Base-by-base conservation (phyloP, 1,284 basidiomycete genomes). In the Puccinia polysora region DNA sequence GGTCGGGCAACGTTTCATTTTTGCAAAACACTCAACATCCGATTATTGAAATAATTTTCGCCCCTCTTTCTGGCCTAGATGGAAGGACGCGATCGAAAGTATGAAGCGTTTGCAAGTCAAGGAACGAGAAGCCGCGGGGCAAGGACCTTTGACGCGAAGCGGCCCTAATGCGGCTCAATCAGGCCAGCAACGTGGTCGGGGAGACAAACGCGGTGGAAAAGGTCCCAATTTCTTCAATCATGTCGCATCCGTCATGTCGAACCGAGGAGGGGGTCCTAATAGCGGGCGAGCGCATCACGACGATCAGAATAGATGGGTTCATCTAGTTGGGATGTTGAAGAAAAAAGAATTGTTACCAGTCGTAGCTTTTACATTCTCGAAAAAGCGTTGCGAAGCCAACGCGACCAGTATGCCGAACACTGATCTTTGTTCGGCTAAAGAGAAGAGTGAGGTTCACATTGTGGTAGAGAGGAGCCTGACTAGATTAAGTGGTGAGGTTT, bases 371-470 rank as follows among this genome's bases (percentile, higher is more conserved):
- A 96, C 95, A 0, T 89, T 99, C 77, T 96, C 92, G 55, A 99
- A 99, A 83, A 93, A 91, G 80, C 84, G 87, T 65, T 99, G 96
- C 78, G 95, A 98, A 81, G 96, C 97, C 81, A 92, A 98, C 78
- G 95, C 96, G 1, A 84, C 84, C 12, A 95, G 90, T 12, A 82
- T 98, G 75, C 89, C 88, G 0, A 95, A 94, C 78, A 85, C 87
- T 47, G 93, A 98, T 81, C 83, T 99, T 38, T 93, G 89, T 76
- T 87, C 86, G 4, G 86, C 84, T 2, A 89, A 73, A 73, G 95
- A 98, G 82, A 97, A 93, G 84, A 97, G 93, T 78, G 93, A 97
- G 81, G 89, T 98, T 4, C 96, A 98, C 81, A 85, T 98, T 60
- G 87, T 89, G 4, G 88, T 97, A 75, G 95, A 97, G 81, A 89